These are phyloP conservation scores for Gymnopus androsaceus DNA, from an alignment of 1,284 basidiomycete genomes.

Conservation along the genomic window DNA sequence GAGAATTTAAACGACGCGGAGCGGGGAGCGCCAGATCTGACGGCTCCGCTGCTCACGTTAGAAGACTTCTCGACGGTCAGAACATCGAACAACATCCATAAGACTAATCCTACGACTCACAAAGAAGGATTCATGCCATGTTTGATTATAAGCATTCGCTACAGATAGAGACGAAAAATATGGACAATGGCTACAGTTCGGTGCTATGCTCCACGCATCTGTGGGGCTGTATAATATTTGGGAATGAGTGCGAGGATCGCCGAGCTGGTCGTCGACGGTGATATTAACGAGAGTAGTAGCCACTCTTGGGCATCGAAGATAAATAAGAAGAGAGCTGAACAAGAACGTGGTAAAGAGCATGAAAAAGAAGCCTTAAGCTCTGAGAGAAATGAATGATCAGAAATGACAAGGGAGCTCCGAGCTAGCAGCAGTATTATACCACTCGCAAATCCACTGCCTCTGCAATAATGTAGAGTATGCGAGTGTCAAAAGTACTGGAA, in stretches of 20 bases:
- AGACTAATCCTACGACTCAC: constrained; percentile 2
- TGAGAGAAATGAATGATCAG: neutral
- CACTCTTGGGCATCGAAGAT: constrained; percentile 10
- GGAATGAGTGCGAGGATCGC: constrained; percentile 26
- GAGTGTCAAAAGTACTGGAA: too few species aligned
- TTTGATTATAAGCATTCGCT: constrained; percentile 20
- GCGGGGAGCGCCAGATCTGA: constrained; percentile 16
- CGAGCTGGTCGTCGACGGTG: constrained; percentile 35
- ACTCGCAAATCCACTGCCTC: neutral
- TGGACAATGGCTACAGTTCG: constrained; percentile 15
- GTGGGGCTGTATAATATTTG: constrained; percentile 29
- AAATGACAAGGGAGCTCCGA: neutral
- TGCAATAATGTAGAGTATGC: neutral
- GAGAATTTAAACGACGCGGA: constrained; percentile 27
- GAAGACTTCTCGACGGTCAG: neutral
- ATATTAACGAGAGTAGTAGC: constrained; percentile 25
- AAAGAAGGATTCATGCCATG: constrained; percentile 30
- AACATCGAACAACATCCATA: neutral
- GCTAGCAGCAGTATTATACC: neutral
- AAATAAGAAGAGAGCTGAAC: constrained; percentile 15
- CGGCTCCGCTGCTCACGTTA: neutral
- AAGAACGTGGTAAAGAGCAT: constrained; percentile 11
- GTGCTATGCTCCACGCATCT: constrained; percentile 26
- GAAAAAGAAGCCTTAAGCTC: neutral
- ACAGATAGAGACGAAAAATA: constrained; percentile 15